phyloP scores from a whole-genome alignment of 257 asterid species.

The Solanum arcanum region DNA sequence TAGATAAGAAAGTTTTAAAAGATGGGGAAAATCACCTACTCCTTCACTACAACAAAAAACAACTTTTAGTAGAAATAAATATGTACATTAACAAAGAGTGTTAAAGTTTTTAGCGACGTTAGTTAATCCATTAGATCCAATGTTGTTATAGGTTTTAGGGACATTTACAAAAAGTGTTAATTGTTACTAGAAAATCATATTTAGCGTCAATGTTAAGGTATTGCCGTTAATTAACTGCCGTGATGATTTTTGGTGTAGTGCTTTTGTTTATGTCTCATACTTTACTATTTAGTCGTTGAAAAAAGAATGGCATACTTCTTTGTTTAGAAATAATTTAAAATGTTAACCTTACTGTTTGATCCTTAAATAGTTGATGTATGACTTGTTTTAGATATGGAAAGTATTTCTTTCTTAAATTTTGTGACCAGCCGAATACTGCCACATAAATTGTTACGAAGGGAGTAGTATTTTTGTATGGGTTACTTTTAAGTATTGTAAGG shows the following conservation, averaged over 20 bases:
- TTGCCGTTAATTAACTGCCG: neutral
- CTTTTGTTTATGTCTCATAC: neutral
- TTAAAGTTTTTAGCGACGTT: too few relatives aligned
- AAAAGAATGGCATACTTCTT: neutral
- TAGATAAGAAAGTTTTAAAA: neutral
- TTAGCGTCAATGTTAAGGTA: neutral
- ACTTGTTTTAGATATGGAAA: neutral
- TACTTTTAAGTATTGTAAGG: neutral
- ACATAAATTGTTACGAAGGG: neutral
- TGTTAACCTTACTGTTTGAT: neutral
- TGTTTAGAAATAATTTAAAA: neutral
- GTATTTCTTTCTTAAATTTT: neutral
- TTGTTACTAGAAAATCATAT: neutral
- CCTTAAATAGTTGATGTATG: neutral
- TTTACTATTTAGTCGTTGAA: neutral
- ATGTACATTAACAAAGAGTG: too few relatives aligned
- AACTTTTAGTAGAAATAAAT: neutral
- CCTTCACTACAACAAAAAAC: neutral
- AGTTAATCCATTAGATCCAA: neutral
- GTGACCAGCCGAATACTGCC: neutral
- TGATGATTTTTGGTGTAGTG: neutral
- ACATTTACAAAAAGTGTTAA: too few relatives aligned
- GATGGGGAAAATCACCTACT: neutral
- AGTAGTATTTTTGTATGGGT: neutral
- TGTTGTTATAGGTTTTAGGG: neutral